A percentile compares a stretch with the other conserved stretches of the same genome.
These are phyloP conservation scores for Arachis stenosperma DNA, from an alignment of 306 rosid species.

Conservation along the genomic window DNA sequence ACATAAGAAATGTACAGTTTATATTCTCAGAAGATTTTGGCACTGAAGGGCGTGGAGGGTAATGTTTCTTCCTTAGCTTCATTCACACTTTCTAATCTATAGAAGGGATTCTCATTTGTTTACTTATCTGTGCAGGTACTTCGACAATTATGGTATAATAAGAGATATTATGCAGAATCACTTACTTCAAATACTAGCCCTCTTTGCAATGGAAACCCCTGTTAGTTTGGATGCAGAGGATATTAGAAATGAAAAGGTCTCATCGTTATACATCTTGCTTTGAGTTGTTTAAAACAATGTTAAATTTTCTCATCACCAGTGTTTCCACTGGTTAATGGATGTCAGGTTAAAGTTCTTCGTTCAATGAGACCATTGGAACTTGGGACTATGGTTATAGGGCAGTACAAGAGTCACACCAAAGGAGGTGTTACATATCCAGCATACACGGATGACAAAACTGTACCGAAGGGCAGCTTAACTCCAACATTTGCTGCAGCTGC, in stretches of 20 bases:
- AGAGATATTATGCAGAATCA: constrained; percentile 97
- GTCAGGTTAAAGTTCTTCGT: constrained; percentile 87
- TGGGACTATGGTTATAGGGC: constrained; percentile 67
- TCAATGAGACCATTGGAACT: constrained; percentile 84
- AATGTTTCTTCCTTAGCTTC: constrained; percentile 40
- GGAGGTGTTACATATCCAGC: constrained; percentile 81
- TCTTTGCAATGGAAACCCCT: constrained; percentile 97
- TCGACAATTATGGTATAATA: constrained; percentile 85
- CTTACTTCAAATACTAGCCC: constrained; percentile 91
- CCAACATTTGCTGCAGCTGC: constrained; percentile 97
- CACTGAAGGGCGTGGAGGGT: constrained; percentile 99
- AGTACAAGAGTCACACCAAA: constrained; percentile 82
- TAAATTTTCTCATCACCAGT: constrained; percentile 5
- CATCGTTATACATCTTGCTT: constrained; percentile 28
- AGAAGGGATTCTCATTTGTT: constrained; percentile 29
- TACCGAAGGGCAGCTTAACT: constrained; percentile 82
- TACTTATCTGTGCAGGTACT: constrained; percentile 62
- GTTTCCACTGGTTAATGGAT: constrained; percentile 36
- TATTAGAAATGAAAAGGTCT: constrained; percentile 92
- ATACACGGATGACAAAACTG: constrained; percentile 78
- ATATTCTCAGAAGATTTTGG: constrained; percentile 95
- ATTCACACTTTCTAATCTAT: constrained; percentile 5
- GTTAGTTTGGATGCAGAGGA: constrained; percentile 95
- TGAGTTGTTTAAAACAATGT: constrained; percentile 9
- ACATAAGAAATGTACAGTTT: constrained; percentile 85